These are phyloP conservation scores for Otatea glauca DNA, from an alignment of 176 grass and related monocot genomes.

Conservation along the genomic window DNA sequence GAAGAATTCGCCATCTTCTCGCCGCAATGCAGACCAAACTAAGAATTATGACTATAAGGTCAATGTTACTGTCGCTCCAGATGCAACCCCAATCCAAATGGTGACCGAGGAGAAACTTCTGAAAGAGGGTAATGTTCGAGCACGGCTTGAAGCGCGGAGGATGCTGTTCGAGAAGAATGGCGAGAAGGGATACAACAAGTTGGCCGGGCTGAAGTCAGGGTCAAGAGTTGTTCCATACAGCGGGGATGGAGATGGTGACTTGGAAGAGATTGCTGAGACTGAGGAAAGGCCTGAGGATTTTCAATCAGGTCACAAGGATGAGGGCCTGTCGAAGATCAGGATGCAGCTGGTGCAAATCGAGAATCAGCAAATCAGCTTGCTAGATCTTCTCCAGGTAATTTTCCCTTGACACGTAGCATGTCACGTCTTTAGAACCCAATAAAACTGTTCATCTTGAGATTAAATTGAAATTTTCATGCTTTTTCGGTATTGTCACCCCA, in stretches of 20 bases:
- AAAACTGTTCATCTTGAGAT: not conserved
- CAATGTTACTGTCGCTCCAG: conserved; percentile 37
- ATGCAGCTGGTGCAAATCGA: conserved; percentile 97
- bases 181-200: conserved; percentile 67
- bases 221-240: conserved; percentile 73
- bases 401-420: not conserved
- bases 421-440: too few species aligned
- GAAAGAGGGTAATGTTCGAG: conserved; percentile 60
- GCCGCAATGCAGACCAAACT: not conserved
- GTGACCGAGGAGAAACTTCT: conserved; percentile 63
- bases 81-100: conserved; percentile 61
- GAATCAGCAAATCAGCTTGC: conserved; percentile 85
- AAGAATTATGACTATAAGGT: conserved; percentile 56
- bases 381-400: conserved; percentile 93
- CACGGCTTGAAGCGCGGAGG: conserved; percentile 67
- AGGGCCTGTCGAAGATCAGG: conserved; percentile 73
- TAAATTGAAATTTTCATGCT: not conserved
- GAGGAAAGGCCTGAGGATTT: conserved; percentile 56
- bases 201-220: conserved; percentile 61
- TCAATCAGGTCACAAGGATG: conserved; percentile 59
- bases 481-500: not conserved
- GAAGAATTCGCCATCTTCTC: conserved; percentile 48
- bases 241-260: conserved; percentile 49
- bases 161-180: conserved; percentile 68
- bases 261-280: conserved; percentile 42